Percentiles rank a stretch among this genome's conserved stretches.
These are phyloP conservation scores for Colletotrichum liriopes DNA, from an alignment of 2,329 filamentous ascomycete genomes.

Conservation along the genomic window DNA sequence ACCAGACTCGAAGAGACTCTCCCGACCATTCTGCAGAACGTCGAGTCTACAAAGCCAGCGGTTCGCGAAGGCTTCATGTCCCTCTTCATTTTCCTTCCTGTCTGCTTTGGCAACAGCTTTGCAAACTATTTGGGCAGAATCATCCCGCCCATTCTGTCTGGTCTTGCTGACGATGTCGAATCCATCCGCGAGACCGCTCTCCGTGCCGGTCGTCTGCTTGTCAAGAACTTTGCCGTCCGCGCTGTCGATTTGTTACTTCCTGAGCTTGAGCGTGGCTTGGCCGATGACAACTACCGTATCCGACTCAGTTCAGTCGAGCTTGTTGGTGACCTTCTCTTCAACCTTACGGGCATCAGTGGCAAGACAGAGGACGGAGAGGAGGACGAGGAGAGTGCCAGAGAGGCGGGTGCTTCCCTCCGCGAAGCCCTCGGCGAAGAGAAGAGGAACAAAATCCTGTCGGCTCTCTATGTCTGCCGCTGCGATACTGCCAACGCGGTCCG, in stretches of 20 bases:
- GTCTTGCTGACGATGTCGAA: conserved; percentile 95
- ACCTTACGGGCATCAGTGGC: conserved; percentile 92
- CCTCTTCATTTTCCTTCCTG: conserved; percentile 97
- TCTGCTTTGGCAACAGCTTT: conserved; percentile 99
- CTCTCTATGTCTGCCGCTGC: conserved; percentile 96
- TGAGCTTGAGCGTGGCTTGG: conserved; percentile 94
- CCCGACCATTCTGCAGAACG: conserved; percentile 96
- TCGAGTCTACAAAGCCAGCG: conserved; percentile 89
- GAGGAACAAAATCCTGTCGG: conserved; percentile 97
- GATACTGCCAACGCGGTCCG: conserved; percentile 95
- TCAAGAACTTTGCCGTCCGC: conserved; percentile 98
- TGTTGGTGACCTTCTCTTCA: conserved; percentile 96
- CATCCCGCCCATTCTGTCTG: conserved; percentile 94
- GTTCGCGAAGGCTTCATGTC: conserved; percentile 99
- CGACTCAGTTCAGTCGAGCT: conserved; percentile 98
- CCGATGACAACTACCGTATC: conserved; percentile 98
- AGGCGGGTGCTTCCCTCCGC: conserved; percentile 92
- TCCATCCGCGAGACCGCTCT: conserved; percentile 97
- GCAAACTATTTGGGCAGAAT: conserved; percentile 95
- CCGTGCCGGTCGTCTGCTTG: conserved; percentile 90
- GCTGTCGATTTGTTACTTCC: conserved; percentile 95
- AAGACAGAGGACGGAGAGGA: conserved; percentile 84
- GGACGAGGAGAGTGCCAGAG: conserved; percentile 81
- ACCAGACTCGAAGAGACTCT: conserved; percentile 94
- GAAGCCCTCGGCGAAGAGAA: conserved; percentile 96